phyloP scores from a whole-genome alignment of 106 monocot genomes.

The Apostasia shenzhenica region DNA sequence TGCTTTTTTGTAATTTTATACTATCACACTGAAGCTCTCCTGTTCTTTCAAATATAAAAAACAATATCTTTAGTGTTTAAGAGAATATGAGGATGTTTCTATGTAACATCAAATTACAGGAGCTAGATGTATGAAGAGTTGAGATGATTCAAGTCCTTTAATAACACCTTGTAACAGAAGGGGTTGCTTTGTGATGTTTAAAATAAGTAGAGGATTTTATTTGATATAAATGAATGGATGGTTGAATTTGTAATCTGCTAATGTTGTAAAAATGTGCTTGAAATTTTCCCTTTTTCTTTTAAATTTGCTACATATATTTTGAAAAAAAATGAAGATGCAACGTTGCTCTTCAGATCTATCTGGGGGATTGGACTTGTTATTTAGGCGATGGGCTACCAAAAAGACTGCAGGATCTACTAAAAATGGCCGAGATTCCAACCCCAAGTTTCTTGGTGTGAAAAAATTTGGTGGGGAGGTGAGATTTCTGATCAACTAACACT shows the following conservation, averaged over 20 bases:
- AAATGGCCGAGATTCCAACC: constrained; percentile 86
- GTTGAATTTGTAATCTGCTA: too few species aligned
- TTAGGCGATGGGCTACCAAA: constrained; percentile 94
- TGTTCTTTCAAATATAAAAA: too few species aligned
- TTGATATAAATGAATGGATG: not conserved
- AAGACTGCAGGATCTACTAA: constrained; percentile 86
- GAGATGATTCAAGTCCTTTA: too few species aligned
- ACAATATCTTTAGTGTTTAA: too few species aligned
- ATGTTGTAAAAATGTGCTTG: too few species aligned
- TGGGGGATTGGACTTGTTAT: constrained; percentile 63
- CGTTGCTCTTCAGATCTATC: constrained; percentile 46
- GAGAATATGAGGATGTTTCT: too few species aligned
- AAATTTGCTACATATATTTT: not conserved
- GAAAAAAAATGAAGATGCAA: too few species aligned
- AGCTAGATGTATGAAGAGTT: too few species aligned
- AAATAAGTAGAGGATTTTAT: not conserved
- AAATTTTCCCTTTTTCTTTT: too few species aligned
- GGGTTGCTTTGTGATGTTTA: not conserved
- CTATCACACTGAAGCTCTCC: too few species aligned
- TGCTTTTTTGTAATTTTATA: not conserved
- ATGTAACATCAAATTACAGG: too few species aligned
- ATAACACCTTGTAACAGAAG: too few species aligned
- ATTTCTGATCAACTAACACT: not conserved
- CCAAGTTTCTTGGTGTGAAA: constrained; percentile 84
- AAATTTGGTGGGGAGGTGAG: constrained; percentile 92